phyloP scores from a whole-genome alignment of 331 rosid genomes.

The Rosa hybrid region DNA sequence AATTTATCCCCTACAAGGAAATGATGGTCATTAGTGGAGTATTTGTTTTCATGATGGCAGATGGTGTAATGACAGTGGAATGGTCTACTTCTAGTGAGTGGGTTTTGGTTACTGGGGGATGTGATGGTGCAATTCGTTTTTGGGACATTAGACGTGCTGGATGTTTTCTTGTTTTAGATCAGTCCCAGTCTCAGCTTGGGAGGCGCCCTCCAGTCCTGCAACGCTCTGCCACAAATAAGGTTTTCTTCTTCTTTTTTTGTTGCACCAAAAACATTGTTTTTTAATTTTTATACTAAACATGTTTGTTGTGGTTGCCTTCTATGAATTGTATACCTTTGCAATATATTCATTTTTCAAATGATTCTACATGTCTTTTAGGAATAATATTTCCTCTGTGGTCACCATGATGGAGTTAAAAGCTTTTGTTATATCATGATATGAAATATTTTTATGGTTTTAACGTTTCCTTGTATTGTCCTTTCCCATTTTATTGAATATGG shows the following conservation, averaged over 20 bases:
- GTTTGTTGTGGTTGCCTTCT: not conserved
- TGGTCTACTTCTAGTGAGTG: conserved; percentile 96
- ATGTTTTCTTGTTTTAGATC: conserved; percentile 79
- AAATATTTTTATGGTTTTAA: not conserved
- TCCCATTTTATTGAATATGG: not conserved
- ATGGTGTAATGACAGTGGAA: conserved; percentile 87
- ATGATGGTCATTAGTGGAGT: not conserved
- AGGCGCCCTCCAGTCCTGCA: conserved; percentile 74
- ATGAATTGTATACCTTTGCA: not conserved
- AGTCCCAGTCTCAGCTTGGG: conserved; percentile 86
- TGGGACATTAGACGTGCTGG: conserved; percentile 98
- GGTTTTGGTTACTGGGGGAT: conserved; percentile 86
- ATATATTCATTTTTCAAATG: not conserved
- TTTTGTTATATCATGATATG: not conserved
- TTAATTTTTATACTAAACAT: not conserved
- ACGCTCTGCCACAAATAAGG: conserved; percentile 55
- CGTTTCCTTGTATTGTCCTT: not conserved
- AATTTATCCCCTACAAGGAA: not conserved
- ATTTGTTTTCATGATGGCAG: conserved; percentile 37
- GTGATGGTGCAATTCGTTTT: conserved; percentile 95
- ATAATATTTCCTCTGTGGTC: not conserved
- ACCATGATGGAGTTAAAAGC: not conserved
- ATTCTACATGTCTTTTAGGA: not conserved
- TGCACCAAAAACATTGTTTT: conserved; percentile 7
- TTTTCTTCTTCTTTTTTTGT: conserved; percentile 24